Conservation (phyloP, 2,329 filamentous ascomycete species). For the Pseudogymnoascus sp. region DNA sequence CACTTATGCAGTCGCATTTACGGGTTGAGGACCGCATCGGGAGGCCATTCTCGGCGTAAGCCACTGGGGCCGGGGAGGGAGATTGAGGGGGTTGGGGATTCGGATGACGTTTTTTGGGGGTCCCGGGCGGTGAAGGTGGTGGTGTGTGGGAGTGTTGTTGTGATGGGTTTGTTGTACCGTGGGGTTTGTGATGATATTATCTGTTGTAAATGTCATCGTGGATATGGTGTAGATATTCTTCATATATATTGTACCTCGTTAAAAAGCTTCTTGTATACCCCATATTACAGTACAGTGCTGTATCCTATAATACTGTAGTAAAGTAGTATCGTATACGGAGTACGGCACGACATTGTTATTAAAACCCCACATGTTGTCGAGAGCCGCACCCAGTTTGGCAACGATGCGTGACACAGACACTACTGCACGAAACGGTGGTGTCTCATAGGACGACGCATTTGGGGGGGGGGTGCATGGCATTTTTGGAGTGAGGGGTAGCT, state of each 20-base stretch:
- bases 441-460: constrained; percentile 8
- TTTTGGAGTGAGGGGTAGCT: constrained; percentile 1
- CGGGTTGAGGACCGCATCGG: neutral
- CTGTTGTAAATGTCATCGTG: neutral
- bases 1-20: neutral
- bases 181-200: neutral
- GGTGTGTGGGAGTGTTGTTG: too few species aligned
- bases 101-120: constrained; percentile 5
- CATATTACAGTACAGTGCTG: too few species aligned
- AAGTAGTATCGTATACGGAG: neutral
- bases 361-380: neutral
- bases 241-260: neutral
- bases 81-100: neutral
- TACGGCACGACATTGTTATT: neutral
- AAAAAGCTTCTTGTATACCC: too few species aligned
- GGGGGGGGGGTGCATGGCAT: neutral
- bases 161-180: neutral
- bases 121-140: neutral
- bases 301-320: neutral
- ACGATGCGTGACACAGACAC: neutral
- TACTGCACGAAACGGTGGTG: neutral
- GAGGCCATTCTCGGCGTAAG: neutral
- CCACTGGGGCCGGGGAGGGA: neutral
- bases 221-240: neutral
- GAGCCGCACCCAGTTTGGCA: constrained; percentile 4